Conservation (phyloP, 2,329 filamentous ascomycete species). For the Atkinsonella hypoxylon region DNA sequence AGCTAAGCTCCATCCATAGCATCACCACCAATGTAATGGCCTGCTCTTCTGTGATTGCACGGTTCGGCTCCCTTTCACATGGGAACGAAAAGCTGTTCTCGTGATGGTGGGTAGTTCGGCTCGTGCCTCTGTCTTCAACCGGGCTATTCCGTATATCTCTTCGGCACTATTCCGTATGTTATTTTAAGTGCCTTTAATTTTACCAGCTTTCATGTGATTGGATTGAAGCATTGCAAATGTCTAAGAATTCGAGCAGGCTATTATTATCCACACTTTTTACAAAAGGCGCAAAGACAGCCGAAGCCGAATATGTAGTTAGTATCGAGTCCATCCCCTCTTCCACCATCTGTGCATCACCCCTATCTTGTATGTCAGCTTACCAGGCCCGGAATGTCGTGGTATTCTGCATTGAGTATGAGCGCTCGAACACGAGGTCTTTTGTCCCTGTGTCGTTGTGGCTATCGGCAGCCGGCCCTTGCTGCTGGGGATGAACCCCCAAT, state of each 20-base stretch:
- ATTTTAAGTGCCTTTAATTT: no score
- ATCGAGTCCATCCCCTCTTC: neutral
- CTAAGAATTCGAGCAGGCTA: no score
- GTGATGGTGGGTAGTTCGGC: neutral
- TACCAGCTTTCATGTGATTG: no score
- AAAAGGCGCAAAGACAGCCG: no score
- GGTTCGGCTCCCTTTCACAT: neutral
- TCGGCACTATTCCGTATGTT: neutral
- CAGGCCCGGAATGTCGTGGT: slow-evolving; percentile 15
- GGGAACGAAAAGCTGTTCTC: neutral
- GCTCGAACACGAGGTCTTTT: slow-evolving; percentile 25
- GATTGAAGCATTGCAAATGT: no score
- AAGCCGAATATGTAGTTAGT: no score
- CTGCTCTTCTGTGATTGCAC: neutral
- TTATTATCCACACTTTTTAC: no score
- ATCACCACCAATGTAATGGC: neutral
- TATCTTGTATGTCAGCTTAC: slow-evolving; percentile 9
- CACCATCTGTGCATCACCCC: no score
- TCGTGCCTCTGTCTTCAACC: neutral
- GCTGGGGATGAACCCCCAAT: slow-evolving; percentile 16
- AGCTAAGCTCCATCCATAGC: neutral
- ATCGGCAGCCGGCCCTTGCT: slow-evolving; percentile 15
- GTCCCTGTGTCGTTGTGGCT: slow-evolving; percentile 19
- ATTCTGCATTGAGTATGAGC: slow-evolving; percentile 25
- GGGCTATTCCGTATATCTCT: neutral